phyloP scores from a whole-genome alignment of 2,329 filamentous ascomycete genomes.

The Colletotrichum sp. region DNA sequence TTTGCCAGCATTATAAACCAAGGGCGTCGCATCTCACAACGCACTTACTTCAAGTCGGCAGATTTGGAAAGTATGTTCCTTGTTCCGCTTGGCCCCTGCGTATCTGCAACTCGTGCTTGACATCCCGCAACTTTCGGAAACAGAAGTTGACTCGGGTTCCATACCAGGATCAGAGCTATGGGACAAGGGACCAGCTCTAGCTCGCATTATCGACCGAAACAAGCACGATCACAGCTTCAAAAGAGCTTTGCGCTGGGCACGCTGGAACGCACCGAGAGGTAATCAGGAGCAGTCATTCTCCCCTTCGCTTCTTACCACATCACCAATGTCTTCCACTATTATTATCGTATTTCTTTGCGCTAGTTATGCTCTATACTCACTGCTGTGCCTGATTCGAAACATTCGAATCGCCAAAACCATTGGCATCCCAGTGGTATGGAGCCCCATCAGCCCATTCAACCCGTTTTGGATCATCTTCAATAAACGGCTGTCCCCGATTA shows the following conservation, averaged over 20 bases:
- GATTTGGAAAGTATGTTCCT: not conserved
- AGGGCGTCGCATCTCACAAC: not conserved
- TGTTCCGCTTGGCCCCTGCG: not conserved
- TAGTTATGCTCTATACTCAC: not conserved
- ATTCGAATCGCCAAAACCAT: not conserved
- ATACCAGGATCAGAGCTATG: not conserved
- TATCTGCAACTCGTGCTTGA: not conserved
- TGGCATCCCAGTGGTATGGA: not conserved
- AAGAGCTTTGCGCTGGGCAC: not conserved
- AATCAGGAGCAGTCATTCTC: not conserved
- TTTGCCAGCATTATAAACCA: not conserved
- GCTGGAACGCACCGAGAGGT: not conserved
- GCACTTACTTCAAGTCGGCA: not conserved
- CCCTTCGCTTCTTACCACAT: not conserved
- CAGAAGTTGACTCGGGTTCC: not conserved
- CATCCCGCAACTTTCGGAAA: not conserved
- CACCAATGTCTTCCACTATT: not conserved
- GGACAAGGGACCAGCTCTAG: not conserved
- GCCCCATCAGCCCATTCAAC: not conserved
- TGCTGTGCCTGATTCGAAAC: not conserved
- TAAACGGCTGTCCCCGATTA: not conserved
- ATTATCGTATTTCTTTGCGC: not conserved
- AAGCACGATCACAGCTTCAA: not conserved
- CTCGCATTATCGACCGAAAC: not conserved
- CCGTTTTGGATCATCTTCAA: not conserved